Percentiles rank a stretch among this genome's conserved stretches.
Evolutionary conservation across 495 filamentous ascomycete genomes (phyloP).

Genomic region (Talaromyces proteolyticus): DNA sequence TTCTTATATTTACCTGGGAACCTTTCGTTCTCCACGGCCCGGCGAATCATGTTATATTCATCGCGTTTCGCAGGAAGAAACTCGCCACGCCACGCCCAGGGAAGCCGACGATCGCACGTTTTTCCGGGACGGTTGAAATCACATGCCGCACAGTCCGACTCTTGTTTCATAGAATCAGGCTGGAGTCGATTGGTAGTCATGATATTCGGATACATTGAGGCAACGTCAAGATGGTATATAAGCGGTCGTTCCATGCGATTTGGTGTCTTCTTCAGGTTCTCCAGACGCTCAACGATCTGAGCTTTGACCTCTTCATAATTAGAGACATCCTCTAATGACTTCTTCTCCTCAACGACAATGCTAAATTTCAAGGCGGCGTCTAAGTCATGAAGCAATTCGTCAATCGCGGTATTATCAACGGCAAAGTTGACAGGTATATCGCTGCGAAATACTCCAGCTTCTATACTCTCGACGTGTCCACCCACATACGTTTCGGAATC

Average conservation of each 20-base stretch:
- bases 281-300: conserved; percentile 69
- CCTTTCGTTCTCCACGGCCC: conserved; percentile 85
- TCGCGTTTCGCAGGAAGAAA: conserved; percentile 93
- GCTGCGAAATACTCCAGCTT: conserved; percentile 92
- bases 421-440: conserved; percentile 93
- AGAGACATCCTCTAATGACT: conserved; percentile 79
- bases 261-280: conserved; percentile 71
- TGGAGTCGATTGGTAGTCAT: conserved; percentile 99
- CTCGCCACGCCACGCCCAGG: conserved; percentile 98
- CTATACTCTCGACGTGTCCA: conserved; percentile 98
- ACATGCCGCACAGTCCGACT: conserved; percentile 93
- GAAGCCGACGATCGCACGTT: conserved; percentile 89
- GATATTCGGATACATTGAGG: conserved; percentile 99
- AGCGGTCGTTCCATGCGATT: conserved; percentile 77
- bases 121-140: conserved; percentile 98
- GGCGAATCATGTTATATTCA: conserved; percentile 98
- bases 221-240: conserved; percentile 98
- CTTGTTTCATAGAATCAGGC: conserved; percentile 95
- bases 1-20: conserved; percentile 76
- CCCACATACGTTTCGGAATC: conserved; percentile 98
- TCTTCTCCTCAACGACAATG: conserved; percentile 91
- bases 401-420: conserved; percentile 78
- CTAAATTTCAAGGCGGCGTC: conserved; percentile 90
- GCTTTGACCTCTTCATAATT: conserved; percentile 92
- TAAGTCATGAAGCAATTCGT: conserved; percentile 80